These are phyloP conservation scores for Bipolaris cookei DNA, from an alignment of 2,329 filamentous ascomycete genomes.

Conservation along the genomic window DNA sequence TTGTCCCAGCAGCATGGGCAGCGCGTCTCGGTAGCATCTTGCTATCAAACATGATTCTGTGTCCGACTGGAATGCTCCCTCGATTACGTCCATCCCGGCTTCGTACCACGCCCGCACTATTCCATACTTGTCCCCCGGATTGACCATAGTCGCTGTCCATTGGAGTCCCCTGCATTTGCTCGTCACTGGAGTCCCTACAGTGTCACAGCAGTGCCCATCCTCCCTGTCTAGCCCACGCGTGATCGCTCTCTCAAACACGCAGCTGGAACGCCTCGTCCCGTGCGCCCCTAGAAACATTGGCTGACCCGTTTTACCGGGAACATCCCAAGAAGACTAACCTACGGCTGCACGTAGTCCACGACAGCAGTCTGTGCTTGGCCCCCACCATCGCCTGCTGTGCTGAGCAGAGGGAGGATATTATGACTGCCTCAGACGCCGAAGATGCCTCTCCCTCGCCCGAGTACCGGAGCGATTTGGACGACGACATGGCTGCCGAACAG, in stretches of 20 bases:
- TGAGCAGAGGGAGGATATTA: conserved; percentile 50
- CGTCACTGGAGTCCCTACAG: conserved; percentile 38
- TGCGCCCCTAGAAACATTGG: conserved; percentile 45
- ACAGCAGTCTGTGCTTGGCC: conserved; percentile 41
- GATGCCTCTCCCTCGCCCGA: conserved; percentile 57
- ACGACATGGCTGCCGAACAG: conserved; percentile 55
- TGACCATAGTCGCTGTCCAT: conserved; percentile 32
- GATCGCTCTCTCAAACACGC: conserved; percentile 51
- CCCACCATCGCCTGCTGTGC: conserved; percentile 27
- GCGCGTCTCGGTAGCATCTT: conserved; percentile 40
- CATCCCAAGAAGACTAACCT: conserved; percentile 43
- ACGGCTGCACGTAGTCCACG: conserved; percentile 49
- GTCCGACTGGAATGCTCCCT: conserved; percentile 43
- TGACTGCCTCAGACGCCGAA: conserved; percentile 56
- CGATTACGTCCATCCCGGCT: conserved; percentile 47
- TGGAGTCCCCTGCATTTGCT: conserved; percentile 25
- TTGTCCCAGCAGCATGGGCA: conserved; percentile 44
- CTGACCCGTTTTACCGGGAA: conserved; percentile 45
- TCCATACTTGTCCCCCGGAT: conserved; percentile 51
- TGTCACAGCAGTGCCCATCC: conserved; percentile 47
- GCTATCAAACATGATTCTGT: conserved; percentile 42
- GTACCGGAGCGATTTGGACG: conserved; percentile 50
- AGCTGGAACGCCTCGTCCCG: conserved; percentile 48
- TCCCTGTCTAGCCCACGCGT: conserved; percentile 49
- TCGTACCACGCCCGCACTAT: conserved; percentile 47